Evolutionary conservation across 2,329 filamentous ascomycete genomes (phyloP).

Genomic region (Sporothrix brasiliensis): DNA sequence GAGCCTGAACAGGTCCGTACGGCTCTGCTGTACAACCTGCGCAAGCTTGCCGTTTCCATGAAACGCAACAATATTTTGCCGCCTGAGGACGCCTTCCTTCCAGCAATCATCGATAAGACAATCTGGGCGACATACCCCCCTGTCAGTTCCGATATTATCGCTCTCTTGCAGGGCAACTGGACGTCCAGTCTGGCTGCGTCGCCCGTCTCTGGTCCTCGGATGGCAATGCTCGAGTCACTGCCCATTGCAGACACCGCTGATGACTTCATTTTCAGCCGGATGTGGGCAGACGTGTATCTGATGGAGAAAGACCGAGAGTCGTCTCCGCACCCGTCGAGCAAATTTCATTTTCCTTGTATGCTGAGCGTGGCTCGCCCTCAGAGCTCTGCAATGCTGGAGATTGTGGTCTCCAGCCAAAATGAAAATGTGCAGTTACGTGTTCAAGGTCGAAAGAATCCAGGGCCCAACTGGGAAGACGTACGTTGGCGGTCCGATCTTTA

Average conservation of each 20-base stretch:
- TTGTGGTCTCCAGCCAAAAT: constrained; percentile 78
- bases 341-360: constrained; percentile 71
- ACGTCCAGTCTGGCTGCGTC: constrained; percentile 53
- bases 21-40: constrained; percentile 64
- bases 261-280: constrained; percentile 77
- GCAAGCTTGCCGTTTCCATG: constrained; percentile 79
- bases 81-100: constrained; percentile 67
- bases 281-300: constrained; percentile 73
- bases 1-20: constrained; percentile 59
- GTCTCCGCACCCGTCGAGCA: constrained; percentile 46
- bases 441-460: constrained; percentile 66
- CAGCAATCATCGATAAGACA: constrained; percentile 75
- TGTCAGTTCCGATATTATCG: constrained; percentile 70
- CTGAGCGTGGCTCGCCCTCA: constrained; percentile 73
- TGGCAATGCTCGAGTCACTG: constrained; percentile 67
- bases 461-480: constrained; percentile 79
- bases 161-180: constrained; percentile 67
- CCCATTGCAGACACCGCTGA: constrained; percentile 74
- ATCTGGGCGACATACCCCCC: constrained; percentile 81
- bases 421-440: constrained; percentile 75
- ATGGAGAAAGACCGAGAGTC: constrained; percentile 72
- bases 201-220: constrained; percentile 51
- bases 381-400: constrained; percentile 69
- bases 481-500: constrained; percentile 72
- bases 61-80: constrained; percentile 79